These are phyloP conservation scores for Metschnikowia shivogae DNA, from an alignment of 805 yeast genomes.

Conservation along the genomic window DNA sequence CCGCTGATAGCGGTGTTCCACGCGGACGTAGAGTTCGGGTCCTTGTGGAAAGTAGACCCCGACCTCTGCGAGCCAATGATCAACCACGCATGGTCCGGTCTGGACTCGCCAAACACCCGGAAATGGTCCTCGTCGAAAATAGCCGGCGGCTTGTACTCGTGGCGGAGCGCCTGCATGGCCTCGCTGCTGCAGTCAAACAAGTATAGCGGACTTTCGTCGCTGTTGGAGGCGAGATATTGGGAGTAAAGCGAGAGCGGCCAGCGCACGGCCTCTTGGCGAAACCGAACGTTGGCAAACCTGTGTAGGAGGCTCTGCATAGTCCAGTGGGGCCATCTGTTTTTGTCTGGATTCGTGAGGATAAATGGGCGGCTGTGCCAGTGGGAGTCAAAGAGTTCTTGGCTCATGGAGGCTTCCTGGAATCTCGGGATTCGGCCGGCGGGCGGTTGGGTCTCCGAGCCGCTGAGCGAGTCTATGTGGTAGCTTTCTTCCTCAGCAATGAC, in stretches of 20 bases:
- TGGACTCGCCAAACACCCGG: conserved; percentile 50
- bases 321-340: conserved; percentile 65
- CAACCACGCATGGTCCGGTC: conserved; percentile 93
- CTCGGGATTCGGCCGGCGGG: conserved; percentile 50
- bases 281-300: conserved; percentile 56
- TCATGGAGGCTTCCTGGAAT: conserved; percentile 41
- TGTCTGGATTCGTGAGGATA: conserved; percentile 39
- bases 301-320: conserved; percentile 42
- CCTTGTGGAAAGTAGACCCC: conserved; percentile 91
- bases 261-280: conserved; percentile 80
- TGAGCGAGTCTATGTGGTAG: conserved; percentile 22
- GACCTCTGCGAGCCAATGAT: conserved; percentile 78
- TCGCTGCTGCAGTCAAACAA: conserved; percentile 74
- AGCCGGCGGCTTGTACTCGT: conserved; percentile 52
- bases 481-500: conserved; percentile 45
- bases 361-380: conserved; percentile 59
- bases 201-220: conserved; percentile 82
- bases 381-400: conserved; percentile 43
- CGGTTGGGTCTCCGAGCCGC: conserved; percentile 7
- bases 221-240: conserved; percentile 55
- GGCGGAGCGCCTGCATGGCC: conserved; percentile 56
- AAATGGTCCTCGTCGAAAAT: conserved; percentile 61
- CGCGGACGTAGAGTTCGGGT: conserved; percentile 86
- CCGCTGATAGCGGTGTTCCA: conserved; percentile 84
- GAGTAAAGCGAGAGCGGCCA: conserved; percentile 67